Conservation (phyloP, 1,139 yeast genomes). For the Magnusiomyces magnusii region DNA sequence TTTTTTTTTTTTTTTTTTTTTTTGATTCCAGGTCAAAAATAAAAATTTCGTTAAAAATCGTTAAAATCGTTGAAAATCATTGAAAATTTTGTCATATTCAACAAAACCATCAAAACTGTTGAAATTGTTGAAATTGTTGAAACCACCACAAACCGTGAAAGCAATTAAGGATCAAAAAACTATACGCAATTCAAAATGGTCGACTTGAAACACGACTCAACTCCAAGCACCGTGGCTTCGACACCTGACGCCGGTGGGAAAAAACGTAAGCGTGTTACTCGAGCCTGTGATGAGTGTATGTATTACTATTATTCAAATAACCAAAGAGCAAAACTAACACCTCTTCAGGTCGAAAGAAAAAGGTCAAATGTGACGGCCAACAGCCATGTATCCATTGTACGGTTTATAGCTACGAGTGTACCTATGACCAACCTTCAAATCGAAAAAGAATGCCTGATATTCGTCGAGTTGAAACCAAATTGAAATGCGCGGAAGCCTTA, state of each 20-base stretch:
- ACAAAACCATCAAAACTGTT: too few relatives aligned
- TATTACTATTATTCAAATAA: not conserved
- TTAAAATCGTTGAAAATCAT: too few relatives aligned
- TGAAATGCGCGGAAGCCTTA: conserved; percentile 34
- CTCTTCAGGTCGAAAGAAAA: conserved; percentile 43
- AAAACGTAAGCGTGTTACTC: conserved; percentile 70
- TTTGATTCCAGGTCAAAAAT: too few relatives aligned
- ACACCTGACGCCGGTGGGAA: conserved; percentile 8
- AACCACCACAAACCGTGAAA: too few relatives aligned
- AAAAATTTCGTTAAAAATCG: too few relatives aligned
- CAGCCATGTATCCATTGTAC: conserved; percentile 87
- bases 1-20: too few relatives aligned
- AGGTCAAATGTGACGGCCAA: conserved; percentile 83
- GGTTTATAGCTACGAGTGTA: conserved; percentile 71
- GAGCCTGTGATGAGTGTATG: conserved; percentile 79
- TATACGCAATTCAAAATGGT: not conserved
- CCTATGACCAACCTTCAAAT: conserved; percentile 69
- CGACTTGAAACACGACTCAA: not conserved
- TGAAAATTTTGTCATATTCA: too few relatives aligned
- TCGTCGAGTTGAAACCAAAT: conserved; percentile 32
- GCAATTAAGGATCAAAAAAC: too few relatives aligned
- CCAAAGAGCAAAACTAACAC: not conserved
- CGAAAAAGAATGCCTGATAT: conserved; percentile 42
- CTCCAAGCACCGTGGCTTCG: not conserved
- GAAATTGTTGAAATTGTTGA: too few relatives aligned